These are phyloP conservation scores for Camellia granthamiana DNA, from an alignment of 148 eudicot genomes.

Conservation along the genomic window DNA sequence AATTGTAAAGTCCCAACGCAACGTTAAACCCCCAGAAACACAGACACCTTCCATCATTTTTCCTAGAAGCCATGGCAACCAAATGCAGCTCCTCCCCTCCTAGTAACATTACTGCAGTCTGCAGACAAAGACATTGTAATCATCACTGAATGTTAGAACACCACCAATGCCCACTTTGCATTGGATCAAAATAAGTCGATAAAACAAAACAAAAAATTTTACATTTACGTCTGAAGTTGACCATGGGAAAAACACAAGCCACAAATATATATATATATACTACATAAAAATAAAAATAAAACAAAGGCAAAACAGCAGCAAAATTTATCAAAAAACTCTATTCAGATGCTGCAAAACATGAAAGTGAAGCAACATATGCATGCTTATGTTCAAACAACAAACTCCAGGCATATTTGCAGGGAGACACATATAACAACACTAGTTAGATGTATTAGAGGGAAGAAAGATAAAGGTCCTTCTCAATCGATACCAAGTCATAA, in stretches of 20 bases:
- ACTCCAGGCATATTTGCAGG: background rate
- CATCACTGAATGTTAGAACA: background rate
- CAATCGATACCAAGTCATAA: background rate
- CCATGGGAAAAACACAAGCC: background rate
- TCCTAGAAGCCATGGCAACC: slow-evolving; percentile 87
- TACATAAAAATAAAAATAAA: background rate
- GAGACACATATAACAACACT: background rate
- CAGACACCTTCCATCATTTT: slow-evolving; percentile 38
- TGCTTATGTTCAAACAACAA: background rate
- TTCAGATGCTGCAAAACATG: slow-evolving; percentile 6
- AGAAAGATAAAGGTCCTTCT: background rate
- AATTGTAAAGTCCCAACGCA: slow-evolving; percentile 58
- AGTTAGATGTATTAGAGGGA: background rate
- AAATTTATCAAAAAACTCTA: background rate
- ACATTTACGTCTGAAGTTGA: background rate
- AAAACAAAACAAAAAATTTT: background rate
- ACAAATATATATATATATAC: background rate
- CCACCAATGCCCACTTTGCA: background rate
- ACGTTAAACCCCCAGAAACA: slow-evolving; percentile 91
- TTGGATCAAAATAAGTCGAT: background rate
- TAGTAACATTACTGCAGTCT: slow-evolving; percentile 76
- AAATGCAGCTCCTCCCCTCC: slow-evolving; percentile 82
- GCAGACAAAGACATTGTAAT: slow-evolving; percentile 11
- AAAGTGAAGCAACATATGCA: background rate
- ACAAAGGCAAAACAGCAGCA: background rate